phyloP scores from a whole-genome alignment of 805 yeast genomes.

The Metschnikowia baotianmanensis region DNA sequence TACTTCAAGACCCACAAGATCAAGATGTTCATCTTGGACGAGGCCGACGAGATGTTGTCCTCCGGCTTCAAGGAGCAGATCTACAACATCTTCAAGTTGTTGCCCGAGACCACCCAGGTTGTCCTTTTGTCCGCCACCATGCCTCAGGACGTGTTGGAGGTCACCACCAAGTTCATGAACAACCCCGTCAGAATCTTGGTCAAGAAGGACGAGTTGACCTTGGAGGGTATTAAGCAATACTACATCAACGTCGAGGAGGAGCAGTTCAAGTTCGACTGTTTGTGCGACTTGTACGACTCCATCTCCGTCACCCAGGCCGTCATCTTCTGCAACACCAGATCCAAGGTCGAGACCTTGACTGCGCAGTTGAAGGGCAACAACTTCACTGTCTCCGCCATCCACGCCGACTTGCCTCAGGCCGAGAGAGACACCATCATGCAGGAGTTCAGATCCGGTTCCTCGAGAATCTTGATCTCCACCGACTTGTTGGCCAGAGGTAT shows the following conservation, averaged over 20 bases:
- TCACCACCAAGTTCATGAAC: conserved; percentile 90
- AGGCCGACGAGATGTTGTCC: conserved; percentile 95
- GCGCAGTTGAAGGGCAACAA: conserved; percentile 72
- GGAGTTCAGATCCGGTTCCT: conserved; percentile 91
- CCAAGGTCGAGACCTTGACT: conserved; percentile 83
- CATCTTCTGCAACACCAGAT: conserved; percentile 87
- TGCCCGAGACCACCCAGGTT: conserved; percentile 89
- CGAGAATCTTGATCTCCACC: conserved; percentile 88
- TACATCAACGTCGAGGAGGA: conserved; percentile 88
- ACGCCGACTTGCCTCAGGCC: conserved; percentile 90
- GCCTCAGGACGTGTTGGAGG: conserved; percentile 88
- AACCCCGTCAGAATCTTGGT: conserved; percentile 93
- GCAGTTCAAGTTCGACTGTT: conserved; percentile 91
- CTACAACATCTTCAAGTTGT: conserved; percentile 83
- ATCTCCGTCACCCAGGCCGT: conserved; percentile 95
- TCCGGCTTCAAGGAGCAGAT: conserved; percentile 95
- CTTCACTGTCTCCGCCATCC: conserved; percentile 82
- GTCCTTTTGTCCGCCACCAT: conserved; percentile 93
- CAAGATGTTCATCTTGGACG: conserved; percentile 94
- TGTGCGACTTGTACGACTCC: conserved; percentile 93
- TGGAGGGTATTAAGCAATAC: conserved; percentile 94
- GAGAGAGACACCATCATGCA: conserved; percentile 91
- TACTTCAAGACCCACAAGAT: conserved; percentile 76
- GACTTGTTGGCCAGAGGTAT: conserved; percentile 98
- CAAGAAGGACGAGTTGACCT: conserved; percentile 90